These are phyloP conservation scores for Lobosporangium transversale DNA, from an alignment of 192 early-diverging fungal genomes.

Conservation along the genomic window DNA sequence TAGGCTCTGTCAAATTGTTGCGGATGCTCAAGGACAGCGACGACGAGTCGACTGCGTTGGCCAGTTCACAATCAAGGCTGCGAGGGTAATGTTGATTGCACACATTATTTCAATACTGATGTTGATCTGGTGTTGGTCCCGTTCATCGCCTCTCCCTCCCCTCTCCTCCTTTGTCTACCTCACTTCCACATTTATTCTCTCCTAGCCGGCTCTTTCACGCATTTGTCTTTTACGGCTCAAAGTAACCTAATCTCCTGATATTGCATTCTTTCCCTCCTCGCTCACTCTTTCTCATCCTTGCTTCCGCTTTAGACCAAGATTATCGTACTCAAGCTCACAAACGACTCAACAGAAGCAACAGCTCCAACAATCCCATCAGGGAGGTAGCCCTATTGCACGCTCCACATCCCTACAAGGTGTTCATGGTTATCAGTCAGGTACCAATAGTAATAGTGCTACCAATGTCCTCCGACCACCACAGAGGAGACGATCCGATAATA, in stretches of 20 bases:
- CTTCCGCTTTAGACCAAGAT: conserved; percentile 21
- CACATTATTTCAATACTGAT: background rate
- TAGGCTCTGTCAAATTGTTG: conserved; percentile 42
- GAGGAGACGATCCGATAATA: conserved; percentile 10
- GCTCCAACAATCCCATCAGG: conserved; percentile 5
- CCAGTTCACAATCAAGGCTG: conserved; percentile 4
- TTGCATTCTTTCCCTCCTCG: conserved; percentile 2
- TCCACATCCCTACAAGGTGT: conserved; percentile 22
- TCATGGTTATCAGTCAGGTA: background rate
- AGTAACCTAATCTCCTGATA: conserved; percentile 13
- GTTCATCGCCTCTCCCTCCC: no score
- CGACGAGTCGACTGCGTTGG: conserved; percentile 25
- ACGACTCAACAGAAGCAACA: conserved; percentile 4
- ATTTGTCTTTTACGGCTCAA: background rate
- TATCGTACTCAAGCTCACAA: conserved; percentile 18
- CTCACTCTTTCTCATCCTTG: background rate
- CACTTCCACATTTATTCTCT: background rate
- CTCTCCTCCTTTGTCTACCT: no score
- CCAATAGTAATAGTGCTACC: background rate
- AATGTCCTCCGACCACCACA: conserved; percentile 38
- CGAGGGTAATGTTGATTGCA: conserved; percentile 27
- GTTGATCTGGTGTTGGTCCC: no score
- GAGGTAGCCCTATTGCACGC: conserved; percentile 15
- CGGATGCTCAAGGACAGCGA: conserved; percentile 51
- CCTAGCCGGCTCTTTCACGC: background rate